Evolutionary conservation across 2,329 filamentous ascomycete species (phyloP).

Genomic region (Claviceps digitariae): DNA sequence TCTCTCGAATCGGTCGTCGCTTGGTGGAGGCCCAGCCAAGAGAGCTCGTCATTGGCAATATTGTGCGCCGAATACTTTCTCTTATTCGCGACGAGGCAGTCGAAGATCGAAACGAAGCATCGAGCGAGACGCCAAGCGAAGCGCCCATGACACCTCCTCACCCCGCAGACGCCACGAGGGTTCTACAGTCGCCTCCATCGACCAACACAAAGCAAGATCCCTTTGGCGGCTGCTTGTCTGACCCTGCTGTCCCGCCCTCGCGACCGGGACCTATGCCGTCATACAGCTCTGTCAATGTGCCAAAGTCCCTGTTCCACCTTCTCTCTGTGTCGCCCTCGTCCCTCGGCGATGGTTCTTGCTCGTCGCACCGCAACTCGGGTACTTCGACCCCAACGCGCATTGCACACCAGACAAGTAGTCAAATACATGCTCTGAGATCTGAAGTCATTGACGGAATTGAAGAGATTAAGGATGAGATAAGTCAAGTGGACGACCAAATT

Average conservation of each 20-base stretch:
- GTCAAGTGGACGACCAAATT: slow-evolving; percentile 86
- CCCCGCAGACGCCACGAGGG: slow-evolving; percentile 19
- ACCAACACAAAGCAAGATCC: slow-evolving; percentile 22
- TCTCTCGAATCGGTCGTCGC: slow-evolving; percentile 64
- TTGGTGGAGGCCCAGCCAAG: slow-evolving; percentile 74
- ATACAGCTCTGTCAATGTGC: slow-evolving; percentile 49
- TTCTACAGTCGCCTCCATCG: slow-evolving; percentile 18
- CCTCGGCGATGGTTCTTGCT: slow-evolving; percentile 21
- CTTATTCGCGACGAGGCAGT: slow-evolving; percentile 85
- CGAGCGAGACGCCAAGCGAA: slow-evolving; percentile 47
- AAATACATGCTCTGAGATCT: slow-evolving; percentile 60
- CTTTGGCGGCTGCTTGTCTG: slow-evolving; percentile 16
- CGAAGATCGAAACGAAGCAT: slow-evolving; percentile 56
- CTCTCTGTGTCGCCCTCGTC: slow-evolving; percentile 56
- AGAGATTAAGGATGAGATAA: slow-evolving; percentile 91
- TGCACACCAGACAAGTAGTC: slow-evolving; percentile 27
- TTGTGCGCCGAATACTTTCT: slow-evolving; percentile 78
- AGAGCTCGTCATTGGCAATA: slow-evolving; percentile 88
- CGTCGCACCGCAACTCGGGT: slow-evolving; percentile 34
- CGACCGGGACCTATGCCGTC: slow-evolving; percentile 50
- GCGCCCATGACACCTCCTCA: slow-evolving; percentile 24
- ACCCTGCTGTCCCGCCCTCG: slow-evolving; percentile 15
- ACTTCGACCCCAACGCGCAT: slow-evolving; percentile 33
- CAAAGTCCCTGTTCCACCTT: slow-evolving; percentile 77
- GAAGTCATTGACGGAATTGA: slow-evolving; percentile 90